Base-by-base conservation (phyloP, 2,329 filamentous ascomycete genomes). In the Pseudogymnoascus verrucosus region DNA sequence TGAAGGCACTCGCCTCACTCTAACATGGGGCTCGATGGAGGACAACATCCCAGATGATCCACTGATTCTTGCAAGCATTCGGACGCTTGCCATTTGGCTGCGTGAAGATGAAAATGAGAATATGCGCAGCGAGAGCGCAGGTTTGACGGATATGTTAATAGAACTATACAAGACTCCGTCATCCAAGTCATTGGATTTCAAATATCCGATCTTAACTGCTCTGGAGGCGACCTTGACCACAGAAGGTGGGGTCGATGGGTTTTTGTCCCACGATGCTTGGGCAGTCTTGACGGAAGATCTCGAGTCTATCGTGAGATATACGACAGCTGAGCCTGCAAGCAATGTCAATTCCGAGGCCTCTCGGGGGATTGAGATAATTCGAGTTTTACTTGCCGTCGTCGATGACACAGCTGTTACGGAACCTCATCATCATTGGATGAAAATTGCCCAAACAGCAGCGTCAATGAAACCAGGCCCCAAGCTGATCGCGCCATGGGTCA, bases 71-170 rank as follows among this genome's bases (percentile, higher is more conserved):
- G 81, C 86, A 2, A 80, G 83, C 0, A 73, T 89, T 21, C 76
- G 84, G 51, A 76, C 82, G 0, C 70, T 89, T 31, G 80, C 85
- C 0, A 78, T 89, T 16, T 90, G 88, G 88, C 75, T 89, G n/a
- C 78, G 84, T 6, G 87, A 90, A 66, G 87, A 90, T 64, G 86
- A 89, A 42, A 85, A 84, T 42, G 81, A 85, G 12, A 74, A 76
- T 6, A 70, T 89, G 40, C 76, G 85, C 10, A 80, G 69, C 61
- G 73, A 75, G 62, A 69, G 67, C 10, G 78, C 80, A 0, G 85
- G 84, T 0, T 73, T 89, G 60, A 80, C 79, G 65, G 87, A 89
- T 67, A 82, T 89, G 78, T 77, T 89, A 34, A 71, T 88, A 62
- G 84, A 87, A 11, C 75, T 89, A 0, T 89, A 89, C 71, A 76